These are phyloP conservation scores for Themeda triandra DNA, from an alignment of 176 grass and related monocot species.

Conservation along the genomic window DNA sequence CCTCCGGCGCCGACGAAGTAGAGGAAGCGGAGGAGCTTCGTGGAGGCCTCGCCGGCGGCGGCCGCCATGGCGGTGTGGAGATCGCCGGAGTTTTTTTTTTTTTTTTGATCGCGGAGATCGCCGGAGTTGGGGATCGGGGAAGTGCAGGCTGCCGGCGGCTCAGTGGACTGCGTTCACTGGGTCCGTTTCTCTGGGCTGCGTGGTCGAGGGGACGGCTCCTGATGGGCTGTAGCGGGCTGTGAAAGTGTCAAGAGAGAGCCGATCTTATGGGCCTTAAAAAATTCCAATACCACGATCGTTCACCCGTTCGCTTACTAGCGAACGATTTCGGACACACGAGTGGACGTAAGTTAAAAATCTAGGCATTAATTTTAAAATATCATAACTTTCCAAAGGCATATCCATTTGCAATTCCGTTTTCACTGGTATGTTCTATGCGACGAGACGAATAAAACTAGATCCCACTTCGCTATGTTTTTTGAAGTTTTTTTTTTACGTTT, in stretches of 20 bases:
- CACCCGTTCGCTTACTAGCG: too few species aligned
- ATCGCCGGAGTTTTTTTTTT: constrained; percentile 10
- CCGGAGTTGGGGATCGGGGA: background rate
- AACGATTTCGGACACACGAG: too few species aligned
- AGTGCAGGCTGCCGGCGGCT: background rate
- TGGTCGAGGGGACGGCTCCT: background rate
- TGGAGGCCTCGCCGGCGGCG: constrained; percentile 56
- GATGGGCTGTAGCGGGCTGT: background rate
- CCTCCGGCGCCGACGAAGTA: constrained; percentile 87
- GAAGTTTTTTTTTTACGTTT: too few species aligned
- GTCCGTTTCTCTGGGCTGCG: background rate
- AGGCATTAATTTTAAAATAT: too few species aligned
- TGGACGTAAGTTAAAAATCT: too few species aligned
- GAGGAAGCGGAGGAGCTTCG: constrained; percentile 77
- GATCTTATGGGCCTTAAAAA: background rate
- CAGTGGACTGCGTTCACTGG: background rate
- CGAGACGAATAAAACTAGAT: too few species aligned
- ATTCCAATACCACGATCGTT: too few species aligned
- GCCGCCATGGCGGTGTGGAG: constrained; percentile 30
- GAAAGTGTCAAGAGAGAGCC: background rate
- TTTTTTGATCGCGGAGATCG: background rate
- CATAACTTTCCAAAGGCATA: too few species aligned
- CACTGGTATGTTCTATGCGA: too few species aligned
- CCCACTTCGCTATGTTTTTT: too few species aligned
- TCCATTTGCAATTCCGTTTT: too few species aligned